phyloP scores from a whole-genome alignment of 371 early-diverging fungal genomes.

The Zychaea mexicana region DNA sequence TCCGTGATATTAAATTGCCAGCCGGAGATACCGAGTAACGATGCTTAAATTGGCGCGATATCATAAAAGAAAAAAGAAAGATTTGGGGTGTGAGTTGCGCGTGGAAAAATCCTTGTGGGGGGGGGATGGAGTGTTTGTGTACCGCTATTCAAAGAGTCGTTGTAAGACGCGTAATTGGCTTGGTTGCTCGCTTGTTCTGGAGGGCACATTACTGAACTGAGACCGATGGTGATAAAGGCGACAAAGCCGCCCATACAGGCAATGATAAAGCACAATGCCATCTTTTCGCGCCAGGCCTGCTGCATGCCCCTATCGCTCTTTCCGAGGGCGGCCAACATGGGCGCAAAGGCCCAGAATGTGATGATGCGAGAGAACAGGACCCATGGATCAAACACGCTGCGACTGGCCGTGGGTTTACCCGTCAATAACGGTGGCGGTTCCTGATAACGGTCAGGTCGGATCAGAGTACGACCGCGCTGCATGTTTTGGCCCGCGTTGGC shows the following conservation, averaged over 20 bases:
- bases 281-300: slow-evolving; percentile 94
- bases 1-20: slow-evolving; percentile 36
- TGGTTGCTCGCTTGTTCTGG: slow-evolving; percentile 30
- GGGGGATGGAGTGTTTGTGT: not conserved
- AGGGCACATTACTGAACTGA: slow-evolving; percentile 59
- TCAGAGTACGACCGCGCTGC: slow-evolving; percentile 75
- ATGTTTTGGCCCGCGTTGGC: slow-evolving; percentile 57
- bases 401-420: slow-evolving; percentile 55
- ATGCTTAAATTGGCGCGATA: slow-evolving; percentile 11
- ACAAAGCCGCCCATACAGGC: slow-evolving; percentile 60
- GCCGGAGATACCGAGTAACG: slow-evolving; percentile 31
- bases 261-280: slow-evolving; percentile 77
- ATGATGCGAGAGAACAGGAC: slow-evolving; percentile 73
- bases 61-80: not conserved
- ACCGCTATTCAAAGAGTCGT: slow-evolving; percentile 33
- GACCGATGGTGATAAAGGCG: slow-evolving; percentile 66
- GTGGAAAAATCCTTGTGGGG: not conserved
- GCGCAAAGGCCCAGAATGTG: slow-evolving; percentile 78
- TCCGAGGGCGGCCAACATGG: slow-evolving; percentile 56
- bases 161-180: slow-evolving; percentile 44
- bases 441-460: slow-evolving; percentile 74
- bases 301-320: slow-evolving; percentile 68
- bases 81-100: slow-evolving; percentile 1
- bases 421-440: slow-evolving; percentile 72
- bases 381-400: slow-evolving; percentile 66